Conservation (phyloP, 176 grass and related monocot species). For the Poa pratensis region DNA sequence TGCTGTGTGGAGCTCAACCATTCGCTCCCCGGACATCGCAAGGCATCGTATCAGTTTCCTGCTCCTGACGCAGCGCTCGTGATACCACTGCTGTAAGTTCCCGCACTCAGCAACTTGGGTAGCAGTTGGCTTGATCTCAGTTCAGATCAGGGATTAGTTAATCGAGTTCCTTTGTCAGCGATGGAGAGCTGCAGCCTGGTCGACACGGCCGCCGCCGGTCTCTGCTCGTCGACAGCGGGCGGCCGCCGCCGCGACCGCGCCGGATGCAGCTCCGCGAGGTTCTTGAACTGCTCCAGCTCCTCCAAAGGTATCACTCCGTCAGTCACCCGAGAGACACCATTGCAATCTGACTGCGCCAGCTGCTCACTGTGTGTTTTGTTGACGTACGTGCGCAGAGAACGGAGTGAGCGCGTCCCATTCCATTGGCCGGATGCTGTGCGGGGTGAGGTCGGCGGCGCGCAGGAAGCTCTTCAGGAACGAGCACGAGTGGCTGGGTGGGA, state of each 20-base stretch:
- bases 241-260: slow-evolving; percentile 32
- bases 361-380: background rate
- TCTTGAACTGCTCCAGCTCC: slow-evolving; percentile 44
- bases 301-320: slow-evolving; percentile 25
- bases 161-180: background rate
- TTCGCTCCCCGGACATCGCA: slow-evolving; percentile 32
- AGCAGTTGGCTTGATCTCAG: background rate
- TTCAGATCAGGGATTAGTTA: background rate
- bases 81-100: background rate
- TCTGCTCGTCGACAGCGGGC: slow-evolving; percentile 27
- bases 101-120: background rate
- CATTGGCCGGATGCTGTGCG: slow-evolving; percentile 52
- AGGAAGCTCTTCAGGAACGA: slow-evolving; percentile 50
- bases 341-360: background rate
- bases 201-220: slow-evolving; percentile 13
- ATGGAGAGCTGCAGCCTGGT: slow-evolving; percentile 52
- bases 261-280: background rate
- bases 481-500: slow-evolving; percentile 37
- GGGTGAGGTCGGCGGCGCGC: slow-evolving; percentile 49
- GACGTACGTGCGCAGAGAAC: slow-evolving; percentile 12
- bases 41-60: background rate
- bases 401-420: slow-evolving; percentile 51
- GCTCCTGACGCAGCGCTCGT: background rate
- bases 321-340: background rate
- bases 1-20: slow-evolving; percentile 42